A percentile compares a stretch with the other conserved stretches of the same genome.
These are phyloP conservation scores for Coemansia sp. DNA, from an alignment of 192 early-diverging fungal genomes.

Conservation along the genomic window DNA sequence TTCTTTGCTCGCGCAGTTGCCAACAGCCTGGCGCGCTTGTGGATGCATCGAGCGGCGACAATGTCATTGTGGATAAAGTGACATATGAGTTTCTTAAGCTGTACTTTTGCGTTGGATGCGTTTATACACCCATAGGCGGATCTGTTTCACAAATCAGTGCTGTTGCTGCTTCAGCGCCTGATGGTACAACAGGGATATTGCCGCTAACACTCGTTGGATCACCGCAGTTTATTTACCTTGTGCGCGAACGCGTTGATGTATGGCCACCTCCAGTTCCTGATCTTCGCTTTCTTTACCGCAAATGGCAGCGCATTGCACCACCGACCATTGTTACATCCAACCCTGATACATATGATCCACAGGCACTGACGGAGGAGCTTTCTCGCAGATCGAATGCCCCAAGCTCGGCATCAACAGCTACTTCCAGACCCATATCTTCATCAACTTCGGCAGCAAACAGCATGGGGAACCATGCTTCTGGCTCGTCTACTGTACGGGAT, in stretches of 20 bases:
- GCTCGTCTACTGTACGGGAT: constrained; percentile 10
- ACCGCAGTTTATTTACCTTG: constrained; percentile 48
- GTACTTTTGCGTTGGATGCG: constrained; percentile 47
- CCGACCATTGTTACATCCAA: constrained; percentile 50
- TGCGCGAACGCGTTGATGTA: constrained; percentile 53
- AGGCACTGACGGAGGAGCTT: constrained; percentile 33
- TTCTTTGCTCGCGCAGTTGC: constrained; percentile 28
- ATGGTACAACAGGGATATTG: constrained; percentile 14
- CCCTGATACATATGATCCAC: constrained; percentile 45
- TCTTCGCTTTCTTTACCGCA: constrained; percentile 41
- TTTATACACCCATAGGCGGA: not conserved
- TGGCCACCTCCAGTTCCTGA: constrained; percentile 57
- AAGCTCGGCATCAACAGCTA: constrained; percentile 17
- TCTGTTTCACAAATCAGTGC: not conserved
- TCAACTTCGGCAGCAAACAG: constrained; percentile 8
- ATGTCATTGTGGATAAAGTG: constrained; percentile 54
- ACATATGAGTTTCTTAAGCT: constrained; percentile 58
- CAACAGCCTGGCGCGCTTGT: constrained; percentile 33
- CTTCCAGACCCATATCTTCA: constrained; percentile 13
- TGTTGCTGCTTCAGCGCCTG: constrained; percentile 2
- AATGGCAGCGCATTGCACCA: constrained; percentile 40
- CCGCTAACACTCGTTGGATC: constrained; percentile 47
- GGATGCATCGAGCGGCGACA: constrained; percentile 46
- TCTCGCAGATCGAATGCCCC: constrained; percentile 33
- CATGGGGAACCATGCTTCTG: constrained; percentile 1